Evolutionary conservation across 2,329 filamentous ascomycete species (phyloP).

Genomic region (Saccharata proteae): DNA sequence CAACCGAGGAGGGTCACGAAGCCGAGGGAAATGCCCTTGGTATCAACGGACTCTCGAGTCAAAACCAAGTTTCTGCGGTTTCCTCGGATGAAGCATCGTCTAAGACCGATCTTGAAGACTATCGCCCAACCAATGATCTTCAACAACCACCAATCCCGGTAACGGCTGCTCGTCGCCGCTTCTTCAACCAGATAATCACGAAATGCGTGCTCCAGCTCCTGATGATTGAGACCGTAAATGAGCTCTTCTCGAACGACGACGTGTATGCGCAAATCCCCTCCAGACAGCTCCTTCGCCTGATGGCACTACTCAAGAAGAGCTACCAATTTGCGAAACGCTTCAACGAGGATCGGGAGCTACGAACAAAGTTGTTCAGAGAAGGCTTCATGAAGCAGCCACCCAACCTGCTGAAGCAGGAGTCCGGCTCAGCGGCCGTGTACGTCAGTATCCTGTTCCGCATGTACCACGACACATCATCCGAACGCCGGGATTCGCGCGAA

Average conservation of each 20-base stretch:
- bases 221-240: slow-evolving; percentile 99
- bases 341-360: slow-evolving; percentile 92
- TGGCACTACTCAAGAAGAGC: slow-evolving; percentile 87
- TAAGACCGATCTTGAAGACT: slow-evolving; percentile 62
- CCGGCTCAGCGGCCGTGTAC: slow-evolving; percentile 83
- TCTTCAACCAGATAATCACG: slow-evolving; percentile 99
- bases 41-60: slow-evolving; percentile 28
- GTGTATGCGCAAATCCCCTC: slow-evolving; percentile 93
- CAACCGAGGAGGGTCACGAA: slow-evolving; percentile 16
- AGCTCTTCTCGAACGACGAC: slow-evolving; percentile 93
- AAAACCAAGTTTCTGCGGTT: slow-evolving; percentile 19
- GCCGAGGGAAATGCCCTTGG: slow-evolving; percentile 26
- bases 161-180: slow-evolving; percentile 80
- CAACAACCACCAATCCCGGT: slow-evolving; percentile 88
- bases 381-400: slow-evolving; percentile 99
- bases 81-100: slow-evolving; percentile 23
- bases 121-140: slow-evolving; percentile 51
- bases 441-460: slow-evolving; percentile 92
- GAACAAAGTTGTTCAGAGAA: slow-evolving; percentile 89
- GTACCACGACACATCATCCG: slow-evolving; percentile 81
- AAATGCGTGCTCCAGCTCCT: slow-evolving; percentile 94
- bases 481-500: slow-evolving; percentile 63
- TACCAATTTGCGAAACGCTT: slow-evolving; percentile 96
- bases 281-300: slow-evolving; percentile 74
- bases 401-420: slow-evolving; percentile 95